Base-by-base conservation (phyloP, 805 yeast genomes). In the Ogataea corticis region DNA sequence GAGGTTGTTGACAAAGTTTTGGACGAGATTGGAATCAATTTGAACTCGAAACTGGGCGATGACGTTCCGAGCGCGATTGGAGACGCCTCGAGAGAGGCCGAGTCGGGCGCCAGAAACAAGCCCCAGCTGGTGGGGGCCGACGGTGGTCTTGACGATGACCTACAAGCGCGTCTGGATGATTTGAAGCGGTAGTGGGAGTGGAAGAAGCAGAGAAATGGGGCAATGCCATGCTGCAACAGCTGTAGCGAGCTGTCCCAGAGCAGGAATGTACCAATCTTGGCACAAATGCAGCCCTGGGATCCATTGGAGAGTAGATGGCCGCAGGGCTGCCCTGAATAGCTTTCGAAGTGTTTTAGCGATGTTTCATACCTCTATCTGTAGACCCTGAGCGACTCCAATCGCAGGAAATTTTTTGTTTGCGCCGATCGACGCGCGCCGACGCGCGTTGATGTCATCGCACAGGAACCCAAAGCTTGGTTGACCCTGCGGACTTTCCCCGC, bases 1-100 rank as follows among this genome's bases (percentile, higher is more conserved):
- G 96, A 90, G 58, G 85, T 91, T 41, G 94, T 95, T 40, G 81
- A 83, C 59, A 88, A 85, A 65, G 97, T 95, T 0, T 72, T 94
- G 59, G 99, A 94, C 63, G 99, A 94, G 65, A 89, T 94, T 61
- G 99, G 98, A 50, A 85, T 95, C 32, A 96, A 88, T 61, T 69
- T 94, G 62, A 76, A 75, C 54, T 60, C 72, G 34, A 73, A 63
- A 43, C 64, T 79, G 59, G 70, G 55, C 25, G 63, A 52, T 31
- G 75, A 71, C 37, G 71, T 76, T 9, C 82, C 82, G 3, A 66
- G 51, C 35, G 68, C 63, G 6, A 35, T 46, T 2, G 43, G 45
- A 6, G 18, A 28, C 4, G 32, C 34, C 11, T 47, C 45, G 3
- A 38, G 44, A 13, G 57, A 57, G 39, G 28, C 41, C 9, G 42